phyloP scores from a whole-genome alignment of 1,284 basidiomycete genomes.

The Trichosporon faecale region DNA sequence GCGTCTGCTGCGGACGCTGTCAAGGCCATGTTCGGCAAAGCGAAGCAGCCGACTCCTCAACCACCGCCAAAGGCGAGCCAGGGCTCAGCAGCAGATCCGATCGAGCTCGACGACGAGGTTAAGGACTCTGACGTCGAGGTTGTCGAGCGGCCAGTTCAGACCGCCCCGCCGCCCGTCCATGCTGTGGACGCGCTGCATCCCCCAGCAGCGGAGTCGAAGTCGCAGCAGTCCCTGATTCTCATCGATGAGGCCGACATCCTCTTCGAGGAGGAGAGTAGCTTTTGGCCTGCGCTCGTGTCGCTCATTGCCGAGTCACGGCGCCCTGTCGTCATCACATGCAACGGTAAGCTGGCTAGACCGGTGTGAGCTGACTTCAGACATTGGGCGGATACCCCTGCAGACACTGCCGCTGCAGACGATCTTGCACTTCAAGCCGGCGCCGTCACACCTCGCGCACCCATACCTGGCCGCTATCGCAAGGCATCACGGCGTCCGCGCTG shows the following conservation, averaged over 20 bases:
- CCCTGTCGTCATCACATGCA: slow-evolving; percentile 88
- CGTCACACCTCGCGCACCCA: slow-evolving; percentile 60
- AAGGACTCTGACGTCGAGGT: neutral
- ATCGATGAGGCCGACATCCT: slow-evolving; percentile 97
- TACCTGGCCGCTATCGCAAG: slow-evolving; percentile 66
- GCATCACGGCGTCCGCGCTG: slow-evolving; percentile 10
- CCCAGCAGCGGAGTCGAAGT: neutral
- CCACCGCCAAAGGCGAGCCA: slow-evolving; percentile 21
- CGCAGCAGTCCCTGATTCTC: slow-evolving; percentile 76
- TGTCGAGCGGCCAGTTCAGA: neutral
- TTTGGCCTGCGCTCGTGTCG: slow-evolving; percentile 80
- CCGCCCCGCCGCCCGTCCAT: neutral
- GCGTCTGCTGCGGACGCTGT: slow-evolving; percentile 3
- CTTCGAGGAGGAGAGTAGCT: slow-evolving; percentile 82
- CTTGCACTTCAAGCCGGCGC: slow-evolving; percentile 65
- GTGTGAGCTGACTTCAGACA: slow-evolving; percentile 58
- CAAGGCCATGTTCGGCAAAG: slow-evolving; percentile 15
- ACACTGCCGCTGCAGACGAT: slow-evolving; percentile 75
- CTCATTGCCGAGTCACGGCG: slow-evolving; percentile 76
- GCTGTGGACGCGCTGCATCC: neutral
- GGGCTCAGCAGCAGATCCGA: slow-evolving; percentile 33
- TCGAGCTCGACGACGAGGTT: slow-evolving; percentile 30
- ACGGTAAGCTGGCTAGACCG: slow-evolving; percentile 61
- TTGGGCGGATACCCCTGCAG: slow-evolving; percentile 63
- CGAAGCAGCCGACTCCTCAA: neutral